Conservation (phyloP, 352 stramenopile genomes). For the Pythium sp. region DNA sequence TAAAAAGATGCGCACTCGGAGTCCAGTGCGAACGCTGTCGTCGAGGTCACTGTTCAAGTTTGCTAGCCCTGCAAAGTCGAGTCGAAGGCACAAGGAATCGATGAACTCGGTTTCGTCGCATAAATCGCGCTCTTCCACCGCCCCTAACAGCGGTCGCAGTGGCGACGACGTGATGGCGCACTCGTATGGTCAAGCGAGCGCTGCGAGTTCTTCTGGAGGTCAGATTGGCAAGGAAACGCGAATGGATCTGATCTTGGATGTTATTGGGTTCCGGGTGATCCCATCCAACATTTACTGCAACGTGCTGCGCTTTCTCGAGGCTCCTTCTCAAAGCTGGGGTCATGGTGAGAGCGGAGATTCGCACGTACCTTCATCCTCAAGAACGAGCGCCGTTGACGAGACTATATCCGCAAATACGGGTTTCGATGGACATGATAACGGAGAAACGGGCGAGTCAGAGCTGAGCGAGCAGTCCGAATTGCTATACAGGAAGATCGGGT, state of each 20-base stretch:
- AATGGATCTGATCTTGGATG: constrained; percentile 68
- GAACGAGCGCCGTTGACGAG: neutral
- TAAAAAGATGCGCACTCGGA: constrained; percentile 13
- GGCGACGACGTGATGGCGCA: constrained; percentile 11
- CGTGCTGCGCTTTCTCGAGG: constrained; percentile 67
- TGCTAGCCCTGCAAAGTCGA: constrained; percentile 13
- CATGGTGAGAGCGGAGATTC: constrained; percentile 2
- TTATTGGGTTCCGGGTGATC: constrained; percentile 76
- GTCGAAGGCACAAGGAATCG: constrained; percentile 14
- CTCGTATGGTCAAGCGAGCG: constrained; percentile 9
- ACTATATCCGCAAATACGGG: neutral
- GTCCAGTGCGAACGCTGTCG: constrained; percentile 30
- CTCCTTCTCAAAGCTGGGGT: constrained; percentile 24
- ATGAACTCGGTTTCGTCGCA: constrained; percentile 11
- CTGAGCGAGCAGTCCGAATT: constrained; percentile 18
- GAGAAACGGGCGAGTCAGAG: neutral
- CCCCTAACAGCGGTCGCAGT: constrained; percentile 11
- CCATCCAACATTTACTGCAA: constrained; percentile 84
- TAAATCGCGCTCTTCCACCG: constrained; percentile 10
- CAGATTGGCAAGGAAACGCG: constrained; percentile 30
- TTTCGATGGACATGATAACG: neutral
- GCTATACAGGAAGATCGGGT: constrained; percentile 40
- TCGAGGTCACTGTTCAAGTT: constrained; percentile 34
- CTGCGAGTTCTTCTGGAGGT: constrained; percentile 4
- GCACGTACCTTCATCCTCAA: neutral